A percentile compares a stretch with the other conserved stretches of the same genome.
Conservation (phyloP, 176 grass and related monocot genomes). For the Carex scoparia region DNA sequence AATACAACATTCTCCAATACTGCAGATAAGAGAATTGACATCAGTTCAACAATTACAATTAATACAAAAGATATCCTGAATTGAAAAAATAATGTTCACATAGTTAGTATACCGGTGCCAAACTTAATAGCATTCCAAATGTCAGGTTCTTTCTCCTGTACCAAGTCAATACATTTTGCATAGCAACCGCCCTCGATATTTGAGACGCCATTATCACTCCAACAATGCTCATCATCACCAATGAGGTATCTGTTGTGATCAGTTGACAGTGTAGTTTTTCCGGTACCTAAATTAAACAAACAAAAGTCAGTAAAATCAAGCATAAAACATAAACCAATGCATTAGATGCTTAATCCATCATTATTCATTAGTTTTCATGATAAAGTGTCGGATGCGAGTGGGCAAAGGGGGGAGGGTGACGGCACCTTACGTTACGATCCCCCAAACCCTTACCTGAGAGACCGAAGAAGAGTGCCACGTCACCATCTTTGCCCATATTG, state of each 20-base stretch:
- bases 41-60: background rate
- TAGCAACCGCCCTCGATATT: conserved; percentile 99
- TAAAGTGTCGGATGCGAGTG: conserved; percentile 38
- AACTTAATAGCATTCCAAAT: conserved; percentile 99
- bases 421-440: conserved; percentile 35
- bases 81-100: background rate
- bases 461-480: conserved; percentile 99
- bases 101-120: conserved; percentile 58
- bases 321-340: background rate
- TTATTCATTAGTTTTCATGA: background rate
- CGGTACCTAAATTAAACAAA: conserved; percentile 47
- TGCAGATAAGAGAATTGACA: conserved; percentile 13
- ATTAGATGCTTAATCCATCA: background rate
- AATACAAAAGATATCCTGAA: background rate
- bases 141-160: conserved; percentile 84
- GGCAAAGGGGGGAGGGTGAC: conserved; percentile 64
- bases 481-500: conserved; percentile 93
- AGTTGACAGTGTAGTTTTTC: conserved; percentile 90
- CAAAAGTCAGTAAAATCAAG: background rate
- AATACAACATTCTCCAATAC: conserved; percentile 97
- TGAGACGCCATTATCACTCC: conserved; percentile 84
- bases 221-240: conserved; percentile 95
- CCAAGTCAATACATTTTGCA: conserved; percentile 90
- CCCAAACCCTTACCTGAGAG: conserved; percentile 73
- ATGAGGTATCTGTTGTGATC: conserved; percentile 84